Evolutionary conservation across 352 stramenopile genomes (phyloP).

Genomic region (Pythium myriotylum): DNA sequence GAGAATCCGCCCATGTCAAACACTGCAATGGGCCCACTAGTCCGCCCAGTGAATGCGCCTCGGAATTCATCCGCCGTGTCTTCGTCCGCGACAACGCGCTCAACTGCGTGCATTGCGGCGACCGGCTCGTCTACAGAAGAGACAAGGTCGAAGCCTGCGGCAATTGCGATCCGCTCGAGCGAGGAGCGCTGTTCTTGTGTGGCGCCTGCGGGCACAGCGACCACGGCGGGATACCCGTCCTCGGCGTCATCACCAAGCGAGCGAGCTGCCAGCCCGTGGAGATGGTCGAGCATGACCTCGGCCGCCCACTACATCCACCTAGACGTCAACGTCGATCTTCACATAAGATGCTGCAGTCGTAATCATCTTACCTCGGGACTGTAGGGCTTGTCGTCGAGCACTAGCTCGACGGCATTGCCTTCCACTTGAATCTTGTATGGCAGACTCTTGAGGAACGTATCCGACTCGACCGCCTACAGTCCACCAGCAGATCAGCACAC

Average conservation of each 20-base stretch:
- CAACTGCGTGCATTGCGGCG: conserved; percentile 59
- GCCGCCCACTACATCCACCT: conserved; percentile 47
- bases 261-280: conserved; percentile 44
- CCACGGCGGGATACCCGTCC: conserved; percentile 48
- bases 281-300: conserved; percentile 62
- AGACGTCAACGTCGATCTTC: neutral
- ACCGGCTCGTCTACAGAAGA: conserved; percentile 61
- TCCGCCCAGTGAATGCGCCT: conserved; percentile 10
- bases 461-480: conserved; percentile 26
- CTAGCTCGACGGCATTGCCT: conserved; percentile 33
- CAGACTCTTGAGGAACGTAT: conserved; percentile 41
- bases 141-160: conserved; percentile 61
- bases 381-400: conserved; percentile 59
- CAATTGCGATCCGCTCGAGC: conserved; percentile 53
- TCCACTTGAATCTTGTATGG: conserved; percentile 40
- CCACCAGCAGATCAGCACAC: too few relatives aligned
- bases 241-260: conserved; percentile 47
- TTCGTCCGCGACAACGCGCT: conserved; percentile 41
- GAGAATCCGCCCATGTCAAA: conserved; percentile 74
- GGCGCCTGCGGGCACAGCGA: conserved; percentile 49
- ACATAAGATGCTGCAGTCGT: neutral
- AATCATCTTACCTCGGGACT: conserved; percentile 71
- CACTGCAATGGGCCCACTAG: conserved; percentile 44
- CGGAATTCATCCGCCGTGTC: conserved; percentile 26
- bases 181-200: conserved; percentile 35